Evolutionary conservation across 1,139 yeast genomes (phyloP), one percentile per base, ranked within the genome.

Genomic region (Hansenula sp.): DNA sequence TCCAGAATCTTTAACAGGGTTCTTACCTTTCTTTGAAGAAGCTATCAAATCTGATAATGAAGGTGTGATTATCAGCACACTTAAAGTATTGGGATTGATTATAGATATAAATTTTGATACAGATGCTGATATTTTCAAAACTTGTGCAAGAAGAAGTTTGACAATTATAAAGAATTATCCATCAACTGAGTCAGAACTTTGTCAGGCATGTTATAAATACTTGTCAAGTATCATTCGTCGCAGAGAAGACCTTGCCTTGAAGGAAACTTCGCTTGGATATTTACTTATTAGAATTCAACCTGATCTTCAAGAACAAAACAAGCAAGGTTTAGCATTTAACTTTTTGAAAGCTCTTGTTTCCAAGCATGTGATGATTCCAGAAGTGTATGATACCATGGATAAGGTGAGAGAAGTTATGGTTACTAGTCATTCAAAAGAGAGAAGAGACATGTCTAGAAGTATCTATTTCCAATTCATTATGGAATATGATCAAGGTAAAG

Each of bases 401-500:
- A 73, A 73, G 39, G 83, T 90, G 4, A 75, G 95, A 4, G 77
- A 79, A 45, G 83, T 89, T 27, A 86, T 94, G 96, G 81, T 92
- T 24, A 92, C 96, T 1, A 88, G 87, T 59, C 96, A 89, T 47
- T 73, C 92, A 11, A 77, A 77, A 42, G 89, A 83, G 54, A 85
- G 90, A 39, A 74, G 98, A 46, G 94, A 86, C 54, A 81, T 86
- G 64, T 81, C 97, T 10, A 76, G 97, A 61, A 76, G 87, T 48
- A 80, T 86, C 1, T 94, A 80, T 60, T 85, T 80, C 61, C 92
- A 82, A 56, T 94, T 92, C 55, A 66, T 92, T 55, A 85, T 90
- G 82, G 96, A 89, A 55, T 92, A 87, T 56, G 97, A 95, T 53
- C 97, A 92, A 65, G 90, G 97, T 26, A 76, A 82, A 55, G 90